These are phyloP conservation scores for Mycoemilia scoparia DNA, from an alignment of 192 early-diverging fungal genomes.

Conservation along the genomic window DNA sequence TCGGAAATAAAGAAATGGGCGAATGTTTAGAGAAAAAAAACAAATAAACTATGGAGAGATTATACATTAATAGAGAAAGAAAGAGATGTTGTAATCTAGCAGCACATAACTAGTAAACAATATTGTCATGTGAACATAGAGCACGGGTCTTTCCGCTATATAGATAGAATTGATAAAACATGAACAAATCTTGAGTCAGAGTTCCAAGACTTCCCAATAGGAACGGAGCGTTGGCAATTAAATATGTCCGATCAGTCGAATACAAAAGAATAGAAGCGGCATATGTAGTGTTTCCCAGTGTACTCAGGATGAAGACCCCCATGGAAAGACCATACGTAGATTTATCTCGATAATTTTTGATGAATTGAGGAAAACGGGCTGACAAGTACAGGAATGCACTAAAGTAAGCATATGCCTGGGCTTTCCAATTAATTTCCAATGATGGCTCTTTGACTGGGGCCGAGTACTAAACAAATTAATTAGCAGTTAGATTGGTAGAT, in stretches of 20 bases:
- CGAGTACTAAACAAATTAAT: too few relatives aligned
- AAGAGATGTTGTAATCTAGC: too few relatives aligned
- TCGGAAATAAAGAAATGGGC: too few relatives aligned
- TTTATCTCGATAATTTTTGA: conserved; percentile 44
- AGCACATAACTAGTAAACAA: too few relatives aligned
- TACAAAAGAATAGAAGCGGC: conserved; percentile 44
- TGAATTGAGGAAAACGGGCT: conserved; percentile 54
- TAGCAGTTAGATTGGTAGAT: too few relatives aligned
- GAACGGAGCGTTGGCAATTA: conserved; percentile 22
- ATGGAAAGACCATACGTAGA: conserved; percentile 52
- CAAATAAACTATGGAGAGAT: too few relatives aligned
- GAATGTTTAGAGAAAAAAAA: too few relatives aligned
- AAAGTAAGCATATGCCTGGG: too few relatives aligned
- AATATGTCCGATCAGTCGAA: conserved; percentile 30
- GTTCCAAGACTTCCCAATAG: conserved; percentile 49
- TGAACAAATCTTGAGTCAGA: conserved; percentile 47
- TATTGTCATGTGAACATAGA: too few relatives aligned
- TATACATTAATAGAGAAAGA: too few relatives aligned
- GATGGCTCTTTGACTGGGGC: too few relatives aligned
- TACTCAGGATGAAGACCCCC: conserved; percentile 52
- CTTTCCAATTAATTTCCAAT: too few relatives aligned
- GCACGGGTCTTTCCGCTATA: conserved; percentile 23
- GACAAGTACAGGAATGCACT: conserved; percentile 46
- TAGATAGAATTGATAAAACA: conserved; percentile 44
- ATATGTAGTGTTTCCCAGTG: conserved; percentile 43